Conservation (phyloP, 2,329 filamentous ascomycete genomes). For the Plenodomus tracheiphilus region DNA sequence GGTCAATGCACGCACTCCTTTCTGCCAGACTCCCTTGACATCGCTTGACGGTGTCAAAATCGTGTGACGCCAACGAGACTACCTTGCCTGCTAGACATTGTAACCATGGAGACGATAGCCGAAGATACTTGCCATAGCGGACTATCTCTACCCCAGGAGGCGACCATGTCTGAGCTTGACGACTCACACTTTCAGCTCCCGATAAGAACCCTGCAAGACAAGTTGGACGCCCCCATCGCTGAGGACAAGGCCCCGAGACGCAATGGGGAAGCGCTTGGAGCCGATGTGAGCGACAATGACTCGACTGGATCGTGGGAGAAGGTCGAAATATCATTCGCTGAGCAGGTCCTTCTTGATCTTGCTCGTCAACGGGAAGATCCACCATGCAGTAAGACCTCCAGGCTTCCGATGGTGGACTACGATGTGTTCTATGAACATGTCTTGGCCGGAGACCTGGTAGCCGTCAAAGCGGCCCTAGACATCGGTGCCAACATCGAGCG, state of each 20-base stretch:
- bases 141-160: background rate
- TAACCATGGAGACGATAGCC: background rate
- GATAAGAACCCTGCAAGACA: background rate
- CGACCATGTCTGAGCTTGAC: background rate
- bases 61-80: background rate
- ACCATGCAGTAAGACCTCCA: background rate
- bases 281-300: background rate
- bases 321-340: background rate
- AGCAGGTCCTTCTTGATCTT: background rate
- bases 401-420: background rate
- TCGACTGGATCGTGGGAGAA: background rate
- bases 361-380: background rate
- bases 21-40: background rate
- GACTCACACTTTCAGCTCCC: constrained; percentile 1
- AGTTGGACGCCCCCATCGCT: background rate
- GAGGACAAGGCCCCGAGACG: background rate
- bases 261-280: background rate
- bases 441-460: background rate
- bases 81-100: background rate
- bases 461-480: constrained; percentile 1
- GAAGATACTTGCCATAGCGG: background rate
- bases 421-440: background rate
- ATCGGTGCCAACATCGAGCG: constrained; percentile 11
- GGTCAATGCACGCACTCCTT: background rate
- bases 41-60: background rate